These are phyloP conservation scores for Boletus edulis DNA, from an alignment of 768 basidiomycete species.

Conservation along the genomic window DNA sequence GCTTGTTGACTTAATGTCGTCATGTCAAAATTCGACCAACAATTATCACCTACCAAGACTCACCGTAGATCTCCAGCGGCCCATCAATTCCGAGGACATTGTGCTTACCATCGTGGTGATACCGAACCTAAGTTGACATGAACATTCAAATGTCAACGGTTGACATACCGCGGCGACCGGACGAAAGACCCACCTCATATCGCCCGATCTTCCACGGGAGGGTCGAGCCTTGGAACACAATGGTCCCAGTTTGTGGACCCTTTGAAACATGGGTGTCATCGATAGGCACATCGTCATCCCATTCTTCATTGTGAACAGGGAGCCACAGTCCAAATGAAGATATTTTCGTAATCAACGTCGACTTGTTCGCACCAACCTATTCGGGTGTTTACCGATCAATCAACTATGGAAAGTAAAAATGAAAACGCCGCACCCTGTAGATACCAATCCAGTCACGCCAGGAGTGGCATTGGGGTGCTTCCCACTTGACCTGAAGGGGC, in stretches of 20 bases:
- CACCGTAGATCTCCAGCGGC: slow-evolving; percentile 88
- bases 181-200: slow-evolving; percentile 61
- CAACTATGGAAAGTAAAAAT: not conserved
- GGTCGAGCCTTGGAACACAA: slow-evolving; percentile 74
- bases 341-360: slow-evolving; percentile 76
- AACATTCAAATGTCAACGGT: not conserved
- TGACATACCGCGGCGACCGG: not conserved
- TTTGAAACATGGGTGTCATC: slow-evolving; percentile 39
- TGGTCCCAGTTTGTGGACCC: slow-evolving; percentile 52
- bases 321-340: slow-evolving; percentile 91
- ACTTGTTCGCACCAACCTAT: slow-evolving; percentile 86
- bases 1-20: slow-evolving; percentile 54
- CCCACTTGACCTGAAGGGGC: slow-evolving; percentile 83
- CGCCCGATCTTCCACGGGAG: slow-evolving; percentile 84
- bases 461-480: slow-evolving; percentile 82
- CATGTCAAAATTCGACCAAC: not conserved
- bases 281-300: slow-evolving; percentile 83
- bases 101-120: slow-evolving; percentile 97
- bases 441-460: slow-evolving; percentile 96
- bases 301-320: slow-evolving; percentile 88
- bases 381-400: not conserved
- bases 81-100: slow-evolving; percentile 88
- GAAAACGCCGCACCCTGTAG: slow-evolving; percentile 55
- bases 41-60: slow-evolving; percentile 25
- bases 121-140: slow-evolving; percentile 56